Evolutionary conservation across 805 yeast genomes (phyloP).

Genomic region (Teunomyces tritomae): DNA sequence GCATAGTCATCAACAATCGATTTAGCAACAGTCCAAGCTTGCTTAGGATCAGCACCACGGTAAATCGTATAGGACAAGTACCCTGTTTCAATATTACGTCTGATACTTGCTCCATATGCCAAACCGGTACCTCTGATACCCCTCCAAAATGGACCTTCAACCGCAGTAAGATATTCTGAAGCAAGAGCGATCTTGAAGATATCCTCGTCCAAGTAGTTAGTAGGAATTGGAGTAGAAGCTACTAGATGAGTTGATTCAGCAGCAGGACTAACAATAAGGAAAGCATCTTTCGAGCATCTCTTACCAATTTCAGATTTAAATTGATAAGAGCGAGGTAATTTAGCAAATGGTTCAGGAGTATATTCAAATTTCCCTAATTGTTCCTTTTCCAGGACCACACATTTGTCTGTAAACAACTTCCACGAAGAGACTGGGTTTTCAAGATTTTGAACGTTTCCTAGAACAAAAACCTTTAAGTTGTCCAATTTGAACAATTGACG

Average conservation of each 20-base stretch:
- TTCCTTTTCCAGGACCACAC: slow-evolving; percentile 8
- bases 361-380: slow-evolving; percentile 1
- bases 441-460: slow-evolving; percentile 63
- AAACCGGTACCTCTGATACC: slow-evolving; percentile 93
- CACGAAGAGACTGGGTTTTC: slow-evolving; percentile 59
- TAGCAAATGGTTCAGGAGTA: slow-evolving; percentile 15
- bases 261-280: slow-evolving; percentile 71
- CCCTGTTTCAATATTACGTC: slow-evolving; percentile 62
- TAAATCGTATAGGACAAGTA: slow-evolving; percentile 64
- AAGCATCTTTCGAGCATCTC: slow-evolving; percentile 52
- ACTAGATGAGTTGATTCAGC: slow-evolving; percentile 76
- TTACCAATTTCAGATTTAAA: slow-evolving; percentile 58
- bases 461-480: slow-evolving; percentile 64
- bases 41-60: slow-evolving; percentile 79
- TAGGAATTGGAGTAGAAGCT: slow-evolving; percentile 58
- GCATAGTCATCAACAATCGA: slow-evolving; percentile 62
- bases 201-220: slow-evolving; percentile 47
- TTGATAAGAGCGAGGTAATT: slow-evolving; percentile 52
- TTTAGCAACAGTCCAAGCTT: slow-evolving; percentile 62
- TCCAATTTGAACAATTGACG: slow-evolving; percentile 49
- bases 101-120: slow-evolving; percentile 81
- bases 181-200: slow-evolving; percentile 69
- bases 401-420: slow-evolving; percentile 35
- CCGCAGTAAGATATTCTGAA: slow-evolving; percentile 72
- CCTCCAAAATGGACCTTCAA: slow-evolving; percentile 97